A percentile compares a stretch with the other conserved stretches of the same genome.
phyloP scores from a whole-genome alignment of 305 asterid genomes.

The Fraxinus angustifolia region DNA sequence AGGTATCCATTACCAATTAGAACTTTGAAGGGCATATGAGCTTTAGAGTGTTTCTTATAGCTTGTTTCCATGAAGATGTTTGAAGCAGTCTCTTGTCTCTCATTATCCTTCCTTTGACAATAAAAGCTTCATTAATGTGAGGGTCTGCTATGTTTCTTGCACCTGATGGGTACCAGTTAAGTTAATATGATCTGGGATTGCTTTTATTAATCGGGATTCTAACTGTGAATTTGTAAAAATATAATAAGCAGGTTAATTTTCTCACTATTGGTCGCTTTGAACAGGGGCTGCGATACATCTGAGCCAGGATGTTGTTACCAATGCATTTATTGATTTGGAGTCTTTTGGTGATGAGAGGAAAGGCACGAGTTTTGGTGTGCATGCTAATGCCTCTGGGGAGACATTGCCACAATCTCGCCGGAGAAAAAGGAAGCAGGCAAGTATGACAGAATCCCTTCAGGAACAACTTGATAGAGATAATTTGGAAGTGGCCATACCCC shows the following conservation, averaged over 20 bases:
- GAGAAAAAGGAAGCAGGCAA: slow-evolving; percentile 77
- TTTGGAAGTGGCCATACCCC: slow-evolving; percentile 35
- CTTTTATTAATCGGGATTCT: not conserved
- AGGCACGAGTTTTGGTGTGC: slow-evolving; percentile 28
- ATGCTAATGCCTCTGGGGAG: slow-evolving; percentile 39
- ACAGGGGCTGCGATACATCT: slow-evolving; percentile 64
- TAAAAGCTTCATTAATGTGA: not conserved
- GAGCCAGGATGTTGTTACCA: slow-evolving; percentile 48
- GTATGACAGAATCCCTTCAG: slow-evolving; percentile 30
- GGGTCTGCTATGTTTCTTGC: not conserved
- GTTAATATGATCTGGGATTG: not conserved
- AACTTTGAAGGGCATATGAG: not conserved
- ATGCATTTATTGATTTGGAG: slow-evolving; percentile 53
- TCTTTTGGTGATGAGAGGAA: slow-evolving; percentile 33
- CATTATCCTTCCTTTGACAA: not conserved
- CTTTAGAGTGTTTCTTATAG: not conserved
- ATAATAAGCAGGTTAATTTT: slow-evolving; percentile 12
- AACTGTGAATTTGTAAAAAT: not conserved
- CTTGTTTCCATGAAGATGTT: not conserved
- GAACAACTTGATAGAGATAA: slow-evolving; percentile 44
- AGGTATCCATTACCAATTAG: not conserved
- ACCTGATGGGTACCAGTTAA: not conserved
- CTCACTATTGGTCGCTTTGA: slow-evolving; percentile 10
- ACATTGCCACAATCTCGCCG: slow-evolving; percentile 27
- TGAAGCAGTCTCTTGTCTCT: not conserved